phyloP scores from a whole-genome alignment of 208 protist species.

The Naegleria gruberi region DNA sequence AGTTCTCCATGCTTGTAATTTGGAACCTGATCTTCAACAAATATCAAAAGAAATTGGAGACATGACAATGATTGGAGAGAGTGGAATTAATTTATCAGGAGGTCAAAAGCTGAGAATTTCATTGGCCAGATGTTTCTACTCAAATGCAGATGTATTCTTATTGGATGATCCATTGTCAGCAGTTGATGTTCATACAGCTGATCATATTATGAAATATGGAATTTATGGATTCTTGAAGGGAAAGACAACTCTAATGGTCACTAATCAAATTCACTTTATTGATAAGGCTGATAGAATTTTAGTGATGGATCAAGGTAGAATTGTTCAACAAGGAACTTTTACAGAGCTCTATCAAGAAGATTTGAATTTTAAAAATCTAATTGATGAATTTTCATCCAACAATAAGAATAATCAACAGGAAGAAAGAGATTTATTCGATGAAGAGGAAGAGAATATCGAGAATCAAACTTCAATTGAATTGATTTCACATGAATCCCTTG shows the following conservation, averaged over 20 bases:
- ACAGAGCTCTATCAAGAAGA: background rate
- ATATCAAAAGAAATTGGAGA: conserved; percentile 33
- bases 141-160: conserved; percentile 25
- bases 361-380: background rate
- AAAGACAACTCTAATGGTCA: conserved; percentile 80
- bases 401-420: background rate
- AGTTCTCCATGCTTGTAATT: conserved; percentile 32
- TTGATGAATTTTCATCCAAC: background rate
- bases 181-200: conserved; percentile 45
- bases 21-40: conserved; percentile 37
- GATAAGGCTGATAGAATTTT: conserved; percentile 64
- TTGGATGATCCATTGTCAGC: conserved; percentile 47
- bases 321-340: conserved; percentile 36
- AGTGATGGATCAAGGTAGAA: conserved; percentile 55
- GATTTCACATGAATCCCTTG: background rate
- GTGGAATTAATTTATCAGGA: conserved; percentile 46
- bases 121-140: background rate
- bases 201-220: conserved; percentile 54
- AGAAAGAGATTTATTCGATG: background rate
- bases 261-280: conserved; percentile 85
- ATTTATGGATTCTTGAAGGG: conserved; percentile 46
- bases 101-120: conserved; percentile 44
- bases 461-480: too few species aligned
- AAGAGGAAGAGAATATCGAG: background rate
- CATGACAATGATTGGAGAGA: conserved; percentile 48